Percentiles rank a stretch among this genome's conserved stretches.
Conservation (phyloP, 768 basidiomycete genomes). For the Rhodotorula toruloides region DNA sequence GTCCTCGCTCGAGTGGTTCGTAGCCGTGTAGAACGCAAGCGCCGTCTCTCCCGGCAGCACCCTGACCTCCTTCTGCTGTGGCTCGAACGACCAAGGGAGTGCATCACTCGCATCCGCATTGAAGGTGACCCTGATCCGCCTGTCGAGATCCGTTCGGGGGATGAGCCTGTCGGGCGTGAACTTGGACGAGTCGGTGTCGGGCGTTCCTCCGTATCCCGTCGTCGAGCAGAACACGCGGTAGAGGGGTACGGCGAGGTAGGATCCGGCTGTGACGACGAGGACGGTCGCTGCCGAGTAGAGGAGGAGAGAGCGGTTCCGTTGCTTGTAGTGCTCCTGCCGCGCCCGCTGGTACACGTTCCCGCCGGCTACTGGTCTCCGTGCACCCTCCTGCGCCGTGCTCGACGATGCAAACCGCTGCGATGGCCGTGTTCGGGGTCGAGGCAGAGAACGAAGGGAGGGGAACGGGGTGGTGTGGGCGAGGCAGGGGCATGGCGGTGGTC, state of each 20-base stretch:
- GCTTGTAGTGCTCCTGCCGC: conserved; percentile 12
- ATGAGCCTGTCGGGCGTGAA: conserved; percentile 74
- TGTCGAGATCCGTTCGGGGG: conserved; percentile 52
- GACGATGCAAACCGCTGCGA: no score
- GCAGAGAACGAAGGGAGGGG: no score
- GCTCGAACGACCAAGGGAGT: conserved; percentile 87
- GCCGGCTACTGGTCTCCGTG: neutral
- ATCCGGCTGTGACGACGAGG: conserved; percentile 68
- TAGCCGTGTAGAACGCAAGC: conserved; percentile 91
- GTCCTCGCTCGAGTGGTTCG: conserved; percentile 74
- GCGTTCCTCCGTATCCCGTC: conserved; percentile 93
- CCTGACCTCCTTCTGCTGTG: conserved; percentile 80
- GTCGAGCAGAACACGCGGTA: conserved; percentile 98
- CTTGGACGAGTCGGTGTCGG: conserved; percentile 64
- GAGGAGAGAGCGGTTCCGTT: conserved; percentile 62
- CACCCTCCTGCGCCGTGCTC: no score
- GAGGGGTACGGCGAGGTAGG: conserved; percentile 95
- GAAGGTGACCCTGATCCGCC: conserved; percentile 85
- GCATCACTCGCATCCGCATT: conserved; percentile 85
- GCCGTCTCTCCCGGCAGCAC: conserved; percentile 94
- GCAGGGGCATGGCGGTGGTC: no score
- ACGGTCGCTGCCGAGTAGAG: conserved; percentile 83
- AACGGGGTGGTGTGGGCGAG: no score
- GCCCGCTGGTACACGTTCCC: conserved; percentile 12
- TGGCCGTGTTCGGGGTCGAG: no score